A percentile compares a stretch with the other conserved stretches of the same genome.
Conservation (phyloP, 2,329 filamentous ascomycete species). For the Penicillium hesseltinei region DNA sequence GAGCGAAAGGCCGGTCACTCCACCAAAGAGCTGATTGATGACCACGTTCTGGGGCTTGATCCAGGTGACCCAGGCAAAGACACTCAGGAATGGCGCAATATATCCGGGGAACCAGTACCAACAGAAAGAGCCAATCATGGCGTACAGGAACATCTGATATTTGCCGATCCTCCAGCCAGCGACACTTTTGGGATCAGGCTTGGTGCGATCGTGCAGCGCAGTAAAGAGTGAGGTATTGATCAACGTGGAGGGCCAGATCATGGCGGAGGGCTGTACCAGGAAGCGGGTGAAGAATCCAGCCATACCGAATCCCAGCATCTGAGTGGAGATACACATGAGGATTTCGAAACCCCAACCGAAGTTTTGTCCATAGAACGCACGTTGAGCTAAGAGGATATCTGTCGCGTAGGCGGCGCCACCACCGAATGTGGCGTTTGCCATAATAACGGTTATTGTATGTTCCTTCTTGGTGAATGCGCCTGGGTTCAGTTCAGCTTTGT, state of each 20-base stretch:
- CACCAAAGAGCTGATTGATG: slow-evolving; percentile 58
- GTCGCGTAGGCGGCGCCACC: slow-evolving; percentile 64
- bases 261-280: slow-evolving; percentile 57
- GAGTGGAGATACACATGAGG: slow-evolving; percentile 65
- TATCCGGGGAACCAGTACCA: slow-evolving; percentile 71
- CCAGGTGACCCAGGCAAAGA: slow-evolving; percentile 72
- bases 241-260: slow-evolving; percentile 72
- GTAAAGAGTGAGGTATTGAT: slow-evolving; percentile 67
- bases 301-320: slow-evolving; percentile 68
- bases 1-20: slow-evolving; percentile 19
- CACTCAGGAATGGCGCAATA: slow-evolving; percentile 66
- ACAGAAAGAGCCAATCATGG: slow-evolving; percentile 58
- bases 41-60: slow-evolving; percentile 65
- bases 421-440: slow-evolving; percentile 67
- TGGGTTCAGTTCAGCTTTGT: slow-evolving; percentile 42
- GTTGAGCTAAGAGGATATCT: slow-evolving; percentile 69
- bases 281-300: slow-evolving; percentile 67
- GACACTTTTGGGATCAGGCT: slow-evolving; percentile 55
- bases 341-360: slow-evolving; percentile 67
- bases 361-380: slow-evolving; percentile 68
- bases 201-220: slow-evolving; percentile 66
- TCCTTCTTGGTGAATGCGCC: slow-evolving; percentile 50
- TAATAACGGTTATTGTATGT: slow-evolving; percentile 47
- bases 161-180: slow-evolving; percentile 65
- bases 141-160: slow-evolving; percentile 62